These are phyloP conservation scores for Scedosporium dehoogii DNA, from an alignment of 2,329 filamentous ascomycete genomes.

Conservation along the genomic window DNA sequence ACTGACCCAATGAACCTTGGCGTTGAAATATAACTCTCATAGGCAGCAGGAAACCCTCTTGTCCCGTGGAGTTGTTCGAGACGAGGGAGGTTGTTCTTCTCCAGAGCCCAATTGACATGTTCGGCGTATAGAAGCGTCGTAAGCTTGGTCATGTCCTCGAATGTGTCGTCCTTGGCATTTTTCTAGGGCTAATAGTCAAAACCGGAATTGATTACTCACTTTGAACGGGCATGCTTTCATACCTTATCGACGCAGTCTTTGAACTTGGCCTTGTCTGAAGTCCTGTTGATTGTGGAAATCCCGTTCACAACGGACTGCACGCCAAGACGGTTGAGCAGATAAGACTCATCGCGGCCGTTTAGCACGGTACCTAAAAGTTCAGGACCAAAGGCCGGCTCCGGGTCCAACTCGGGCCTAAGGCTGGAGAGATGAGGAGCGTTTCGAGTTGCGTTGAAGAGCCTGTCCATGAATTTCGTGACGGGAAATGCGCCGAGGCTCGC, in stretches of 20 bases:
- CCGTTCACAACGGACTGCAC: neutral
- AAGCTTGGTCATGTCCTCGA: neutral
- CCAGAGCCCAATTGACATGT: neutral
- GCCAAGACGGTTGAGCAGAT: neutral
- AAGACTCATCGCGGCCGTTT: neutral
- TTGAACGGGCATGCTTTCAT: neutral
- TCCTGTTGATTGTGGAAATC: neutral
- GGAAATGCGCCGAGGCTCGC: neutral
- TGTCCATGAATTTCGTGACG: neutral
- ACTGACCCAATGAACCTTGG: neutral
- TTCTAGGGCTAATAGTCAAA: neutral
- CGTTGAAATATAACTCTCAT: neutral
- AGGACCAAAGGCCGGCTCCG: neutral
- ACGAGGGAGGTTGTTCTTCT: neutral
- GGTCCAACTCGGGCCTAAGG: neutral
- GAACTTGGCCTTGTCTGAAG: neutral
- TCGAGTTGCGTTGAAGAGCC: neutral
- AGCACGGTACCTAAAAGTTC: neutral
- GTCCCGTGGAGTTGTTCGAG: neutral
- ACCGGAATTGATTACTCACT: neutral
- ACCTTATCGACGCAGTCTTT: neutral
- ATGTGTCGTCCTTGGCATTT: neutral
- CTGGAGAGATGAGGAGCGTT: neutral
- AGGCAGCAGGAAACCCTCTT: neutral
- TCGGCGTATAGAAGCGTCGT: neutral